A percentile compares a stretch with the other conserved stretches of the same genome.
phyloP scores from a whole-genome alignment of 768 basidiomycete genomes.

The Boletus pseudopeckii region DNA sequence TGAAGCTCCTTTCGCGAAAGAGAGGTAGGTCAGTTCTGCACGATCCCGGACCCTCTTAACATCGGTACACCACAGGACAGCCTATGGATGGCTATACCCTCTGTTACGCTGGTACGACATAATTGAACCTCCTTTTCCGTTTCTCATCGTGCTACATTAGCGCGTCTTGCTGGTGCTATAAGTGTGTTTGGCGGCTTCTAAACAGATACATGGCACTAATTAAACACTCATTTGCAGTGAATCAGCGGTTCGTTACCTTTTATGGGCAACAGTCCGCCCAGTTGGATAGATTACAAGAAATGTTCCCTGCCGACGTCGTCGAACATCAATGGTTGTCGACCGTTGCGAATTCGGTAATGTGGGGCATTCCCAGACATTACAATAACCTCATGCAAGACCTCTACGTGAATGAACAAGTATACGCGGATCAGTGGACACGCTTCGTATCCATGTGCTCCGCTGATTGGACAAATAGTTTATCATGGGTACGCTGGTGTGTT shows the following conservation, averaged over 20 bases:
- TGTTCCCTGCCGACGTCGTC: constrained; percentile 37
- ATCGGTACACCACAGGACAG: constrained; percentile 25
- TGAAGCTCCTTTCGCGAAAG: constrained; percentile 44
- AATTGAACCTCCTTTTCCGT: not conserved
- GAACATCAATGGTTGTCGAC: constrained; percentile 36
- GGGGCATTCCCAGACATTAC: constrained; percentile 46
- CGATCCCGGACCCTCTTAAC: not conserved
- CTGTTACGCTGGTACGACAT: constrained; percentile 40
- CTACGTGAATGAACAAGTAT: constrained; percentile 56
- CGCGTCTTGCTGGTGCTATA: constrained; percentile 48
- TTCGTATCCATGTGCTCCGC: constrained; percentile 42
- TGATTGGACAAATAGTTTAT: constrained; percentile 48
- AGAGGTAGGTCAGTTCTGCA: constrained; percentile 35
- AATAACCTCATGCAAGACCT: constrained; percentile 41
- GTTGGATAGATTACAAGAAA: constrained; percentile 49
- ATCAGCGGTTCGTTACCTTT: constrained; percentile 51
- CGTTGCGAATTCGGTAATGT: constrained; percentile 39
- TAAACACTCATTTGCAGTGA: constrained; percentile 31
- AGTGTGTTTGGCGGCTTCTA: constrained; percentile 32
- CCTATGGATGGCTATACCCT: constrained; percentile 41
- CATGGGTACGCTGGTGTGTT: constrained; percentile 36
- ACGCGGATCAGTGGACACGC: constrained; percentile 49
- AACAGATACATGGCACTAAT: not conserved
- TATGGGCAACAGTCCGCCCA: constrained; percentile 56
- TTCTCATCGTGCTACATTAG: constrained; percentile 24